Conservation (phyloP, 192 early-diverging fungal species). For the Borealophlyctis nickersoniae region DNA sequence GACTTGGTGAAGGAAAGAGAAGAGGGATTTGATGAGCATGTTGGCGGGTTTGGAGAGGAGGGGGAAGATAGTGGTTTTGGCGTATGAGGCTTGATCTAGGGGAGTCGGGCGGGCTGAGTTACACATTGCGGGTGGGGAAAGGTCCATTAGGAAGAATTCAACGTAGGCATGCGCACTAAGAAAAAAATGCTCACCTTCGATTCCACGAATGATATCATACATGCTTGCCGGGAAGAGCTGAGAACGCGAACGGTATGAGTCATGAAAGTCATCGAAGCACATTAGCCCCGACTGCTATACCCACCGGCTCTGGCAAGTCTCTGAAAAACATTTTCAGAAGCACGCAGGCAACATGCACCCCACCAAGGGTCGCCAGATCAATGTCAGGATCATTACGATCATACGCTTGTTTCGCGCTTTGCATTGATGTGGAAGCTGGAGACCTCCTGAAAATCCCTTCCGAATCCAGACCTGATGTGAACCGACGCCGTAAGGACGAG, state of each 20-base stretch:
- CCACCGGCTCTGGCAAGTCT: slow-evolving; percentile 73
- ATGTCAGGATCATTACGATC: slow-evolving; percentile 23
- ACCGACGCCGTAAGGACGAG: too few relatives aligned
- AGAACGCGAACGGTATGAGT: not conserved
- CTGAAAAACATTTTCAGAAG: slow-evolving; percentile 81
- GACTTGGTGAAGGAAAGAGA: slow-evolving; percentile 67
- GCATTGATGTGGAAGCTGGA: slow-evolving; percentile 68
- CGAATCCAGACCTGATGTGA: slow-evolving; percentile 68
- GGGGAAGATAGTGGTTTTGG: slow-evolving; percentile 26
- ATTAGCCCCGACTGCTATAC: too few relatives aligned
- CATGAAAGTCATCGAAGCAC: too few relatives aligned
- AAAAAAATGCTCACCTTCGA: slow-evolving; percentile 38
- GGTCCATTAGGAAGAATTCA: too few relatives aligned
- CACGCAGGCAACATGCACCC: slow-evolving; percentile 77
- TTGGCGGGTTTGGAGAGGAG: slow-evolving; percentile 24
- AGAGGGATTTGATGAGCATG: slow-evolving; percentile 51
- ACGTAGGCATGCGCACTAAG: too few relatives aligned
- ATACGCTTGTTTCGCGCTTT: slow-evolving; percentile 60
- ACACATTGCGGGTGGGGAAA: too few relatives aligned
- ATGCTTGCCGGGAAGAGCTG: slow-evolving; percentile 52
- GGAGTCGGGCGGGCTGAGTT: slow-evolving; percentile 38
- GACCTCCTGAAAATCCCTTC: slow-evolving; percentile 86
- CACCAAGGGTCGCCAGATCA: slow-evolving; percentile 35
- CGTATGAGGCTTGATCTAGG: slow-evolving; percentile 20
- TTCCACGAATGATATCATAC: slow-evolving; percentile 56